Conservation (phyloP, 495 filamentous ascomycete species). For the Platismatia glauca region DNA sequence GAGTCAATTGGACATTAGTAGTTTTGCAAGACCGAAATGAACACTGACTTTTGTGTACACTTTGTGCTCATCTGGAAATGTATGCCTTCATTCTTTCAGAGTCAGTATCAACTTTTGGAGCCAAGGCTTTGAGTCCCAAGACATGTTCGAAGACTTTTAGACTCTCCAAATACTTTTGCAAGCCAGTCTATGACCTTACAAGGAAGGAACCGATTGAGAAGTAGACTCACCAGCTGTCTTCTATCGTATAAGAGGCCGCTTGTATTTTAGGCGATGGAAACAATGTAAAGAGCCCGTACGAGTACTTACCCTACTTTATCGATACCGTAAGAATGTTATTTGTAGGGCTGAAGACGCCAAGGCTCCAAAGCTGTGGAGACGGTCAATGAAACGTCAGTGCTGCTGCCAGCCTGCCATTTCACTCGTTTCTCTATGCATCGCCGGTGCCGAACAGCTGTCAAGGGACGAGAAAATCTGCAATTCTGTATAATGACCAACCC, state of each 20-base stretch:
- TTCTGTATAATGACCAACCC: conserved; percentile 37
- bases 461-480: background rate
- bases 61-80: conserved; percentile 42
- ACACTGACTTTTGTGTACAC: conserved; percentile 61
- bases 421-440: background rate
- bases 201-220: background rate
- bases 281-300: too few relatives aligned
- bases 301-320: background rate
- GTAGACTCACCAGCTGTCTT: conserved; percentile 26
- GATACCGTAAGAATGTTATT: background rate
- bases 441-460: background rate
- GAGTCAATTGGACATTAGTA: background rate
- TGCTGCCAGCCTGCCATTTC: background rate
- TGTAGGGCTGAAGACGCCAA: background rate
- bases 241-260: conserved; percentile 18
- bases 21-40: conserved; percentile 1
- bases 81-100: conserved; percentile 14
- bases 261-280: background rate
- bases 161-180: background rate
- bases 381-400: too few relatives aligned
- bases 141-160: background rate
- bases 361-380: too few relatives aligned
- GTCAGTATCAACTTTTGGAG: background rate
- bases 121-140: background rate
- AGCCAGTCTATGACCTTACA: background rate